Conservation (phyloP, 164 flowering plant species). For the Umbilicus rupestris region DNA sequence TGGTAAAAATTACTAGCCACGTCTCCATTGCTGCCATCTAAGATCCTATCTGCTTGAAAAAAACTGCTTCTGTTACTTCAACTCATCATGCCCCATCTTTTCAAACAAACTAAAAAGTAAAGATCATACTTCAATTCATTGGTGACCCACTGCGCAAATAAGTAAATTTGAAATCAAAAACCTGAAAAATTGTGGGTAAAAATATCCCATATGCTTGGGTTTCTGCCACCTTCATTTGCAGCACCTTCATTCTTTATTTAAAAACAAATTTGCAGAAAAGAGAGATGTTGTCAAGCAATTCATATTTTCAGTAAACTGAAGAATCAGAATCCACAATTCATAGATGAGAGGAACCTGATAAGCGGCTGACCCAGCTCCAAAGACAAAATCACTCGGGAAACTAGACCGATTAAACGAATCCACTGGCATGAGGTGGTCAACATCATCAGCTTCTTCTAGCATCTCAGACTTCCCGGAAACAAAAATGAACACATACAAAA, state of each 20-base stretch:
- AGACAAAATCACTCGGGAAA: neutral
- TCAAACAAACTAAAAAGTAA: too few relatives aligned
- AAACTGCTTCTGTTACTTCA: neutral
- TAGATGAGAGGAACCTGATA: constrained; percentile 2
- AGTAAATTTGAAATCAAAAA: neutral
- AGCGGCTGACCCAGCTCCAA: neutral
- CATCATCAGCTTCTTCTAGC: neutral
- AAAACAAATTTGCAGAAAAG: neutral
- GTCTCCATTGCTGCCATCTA: constrained; percentile 6
- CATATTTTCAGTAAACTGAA: too few relatives aligned
- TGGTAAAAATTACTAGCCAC: constrained; percentile 4
- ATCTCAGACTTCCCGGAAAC: neutral
- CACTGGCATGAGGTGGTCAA: neutral
- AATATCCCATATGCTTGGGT: constrained; percentile 5
- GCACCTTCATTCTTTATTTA: constrained; percentile 4
- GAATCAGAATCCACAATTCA: too few relatives aligned
- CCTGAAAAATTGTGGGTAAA: constrained; percentile 1
- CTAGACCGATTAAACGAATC: neutral
- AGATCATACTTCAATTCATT: too few relatives aligned
- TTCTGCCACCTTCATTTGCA: neutral
- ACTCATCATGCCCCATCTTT: neutral
- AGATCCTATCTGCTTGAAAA: neutral
- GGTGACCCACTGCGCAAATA: neutral
- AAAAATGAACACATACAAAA: neutral
- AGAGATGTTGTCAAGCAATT: neutral